phyloP scores from a whole-genome alignment of 805 yeast species.

The Candida krabiensis region DNA sequence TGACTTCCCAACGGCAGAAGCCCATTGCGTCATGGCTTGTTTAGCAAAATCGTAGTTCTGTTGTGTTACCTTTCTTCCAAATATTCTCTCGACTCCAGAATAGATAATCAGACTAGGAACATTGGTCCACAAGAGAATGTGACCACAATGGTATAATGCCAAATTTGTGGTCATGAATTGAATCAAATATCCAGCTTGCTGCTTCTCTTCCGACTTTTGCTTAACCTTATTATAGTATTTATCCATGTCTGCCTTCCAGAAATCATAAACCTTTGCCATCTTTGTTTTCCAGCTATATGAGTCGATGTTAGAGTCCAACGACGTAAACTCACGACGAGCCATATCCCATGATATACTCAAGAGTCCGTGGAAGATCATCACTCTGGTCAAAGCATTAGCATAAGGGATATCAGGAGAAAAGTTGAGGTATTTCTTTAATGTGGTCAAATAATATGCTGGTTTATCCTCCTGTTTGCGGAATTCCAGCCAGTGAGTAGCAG shows the following conservation, averaged over 20 bases:
- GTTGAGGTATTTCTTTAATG: constrained; percentile 7
- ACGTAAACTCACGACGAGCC: constrained; percentile 3
- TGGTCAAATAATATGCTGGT: constrained; percentile 4
- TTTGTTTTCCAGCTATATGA: constrained; percentile 12
- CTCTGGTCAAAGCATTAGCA: constrained; percentile 7
- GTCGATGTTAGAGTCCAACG: constrained; percentile 6
- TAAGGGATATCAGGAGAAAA: constrained; percentile 2
- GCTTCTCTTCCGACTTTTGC: not conserved
- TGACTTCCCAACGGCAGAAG: constrained; percentile 4
- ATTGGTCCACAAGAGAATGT: constrained; percentile 13
- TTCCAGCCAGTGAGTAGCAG: constrained; percentile 4
- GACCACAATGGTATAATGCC: constrained; percentile 16
- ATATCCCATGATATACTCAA: constrained; percentile 14
- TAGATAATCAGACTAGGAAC: constrained; percentile 8
- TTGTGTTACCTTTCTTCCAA: constrained; percentile 6
- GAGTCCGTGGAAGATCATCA: constrained; percentile 14
- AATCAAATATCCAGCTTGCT: constrained; percentile 1
- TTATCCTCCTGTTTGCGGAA: constrained; percentile 1
- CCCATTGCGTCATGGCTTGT: constrained; percentile 9
- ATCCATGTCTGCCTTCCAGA: constrained; percentile 17
- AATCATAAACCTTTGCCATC: constrained; percentile 9
- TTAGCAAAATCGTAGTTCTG: constrained; percentile 9
- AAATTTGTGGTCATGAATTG: constrained; percentile 13
- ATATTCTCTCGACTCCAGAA: constrained; percentile 9
- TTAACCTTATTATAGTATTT: constrained; percentile 1